Evolutionary conservation across 257 asterid species (phyloP).

Genomic region (Solanum gracilifrons): DNA sequence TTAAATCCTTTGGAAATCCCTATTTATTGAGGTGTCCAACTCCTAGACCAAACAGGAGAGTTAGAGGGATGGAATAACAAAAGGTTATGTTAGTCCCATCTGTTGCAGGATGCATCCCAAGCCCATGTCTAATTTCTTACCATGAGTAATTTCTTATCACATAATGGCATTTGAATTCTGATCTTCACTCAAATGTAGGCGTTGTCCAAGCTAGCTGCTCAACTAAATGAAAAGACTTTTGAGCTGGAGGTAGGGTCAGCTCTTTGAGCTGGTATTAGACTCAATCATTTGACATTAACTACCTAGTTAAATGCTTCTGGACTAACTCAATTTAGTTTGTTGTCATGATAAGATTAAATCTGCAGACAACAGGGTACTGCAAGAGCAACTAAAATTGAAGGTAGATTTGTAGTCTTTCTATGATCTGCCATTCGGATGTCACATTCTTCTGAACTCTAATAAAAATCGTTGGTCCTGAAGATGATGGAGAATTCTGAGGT

Average conservation of each 20-base stretch:
- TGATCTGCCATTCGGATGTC: not conserved
- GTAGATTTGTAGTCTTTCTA: constrained; percentile 18
- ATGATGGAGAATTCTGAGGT: constrained; percentile 45
- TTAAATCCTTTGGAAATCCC: not conserved
- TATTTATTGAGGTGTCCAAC: not conserved
- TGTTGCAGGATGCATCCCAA: not conserved
- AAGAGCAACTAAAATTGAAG: constrained; percentile 69
- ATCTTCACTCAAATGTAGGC: constrained; percentile 26
- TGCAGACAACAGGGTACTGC: constrained; percentile 84
- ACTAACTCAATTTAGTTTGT: constrained; percentile 19
- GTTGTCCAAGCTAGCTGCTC: constrained; percentile 60
- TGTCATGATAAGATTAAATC: constrained; percentile 48
- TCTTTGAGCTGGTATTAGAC: not conserved
- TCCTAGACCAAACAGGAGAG: not conserved
- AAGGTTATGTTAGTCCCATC: not conserved
- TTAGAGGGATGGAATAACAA: not conserved
- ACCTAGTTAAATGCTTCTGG: not conserved
- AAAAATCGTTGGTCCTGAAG: constrained; percentile 15
- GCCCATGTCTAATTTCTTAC: not conserved
- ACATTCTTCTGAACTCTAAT: constrained; percentile 2
- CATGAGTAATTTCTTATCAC: not conserved
- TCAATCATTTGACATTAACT: not conserved
- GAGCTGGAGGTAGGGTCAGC: constrained; percentile 65
- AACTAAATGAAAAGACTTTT: constrained; percentile 62
- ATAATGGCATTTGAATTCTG: not conserved